These are phyloP conservation scores for Hypocreales sp. DNA, from an alignment of 2,329 filamentous ascomycete species.

Conservation along the genomic window DNA sequence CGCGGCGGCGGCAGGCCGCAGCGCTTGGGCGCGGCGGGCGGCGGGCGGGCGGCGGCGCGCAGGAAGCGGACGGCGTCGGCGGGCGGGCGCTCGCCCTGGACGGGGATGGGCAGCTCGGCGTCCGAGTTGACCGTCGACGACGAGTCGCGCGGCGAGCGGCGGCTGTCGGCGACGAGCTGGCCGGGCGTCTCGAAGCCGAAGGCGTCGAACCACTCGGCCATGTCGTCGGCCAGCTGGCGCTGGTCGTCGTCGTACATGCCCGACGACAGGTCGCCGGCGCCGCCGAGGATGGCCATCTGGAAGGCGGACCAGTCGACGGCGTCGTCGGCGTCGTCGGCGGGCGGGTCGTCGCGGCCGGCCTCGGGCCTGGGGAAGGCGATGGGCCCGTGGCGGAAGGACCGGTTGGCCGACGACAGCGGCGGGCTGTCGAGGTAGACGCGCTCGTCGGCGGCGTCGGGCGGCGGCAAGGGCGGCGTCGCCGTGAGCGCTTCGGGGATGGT, in stretches of 20 bases:
- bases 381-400: slow-evolving; percentile 36
- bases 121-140: slow-evolving; percentile 15
- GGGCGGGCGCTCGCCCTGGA: slow-evolving; percentile 12
- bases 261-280: slow-evolving; percentile 33
- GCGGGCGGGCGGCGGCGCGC: too few species aligned
- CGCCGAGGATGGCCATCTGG: slow-evolving; percentile 47
- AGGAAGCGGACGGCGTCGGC: too few species aligned
- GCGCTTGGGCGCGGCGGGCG: not conserved
- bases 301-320: slow-evolving; percentile 48
- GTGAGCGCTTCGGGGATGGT: slow-evolving; percentile 10
- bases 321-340: slow-evolving; percentile 23
- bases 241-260: slow-evolving; percentile 29
- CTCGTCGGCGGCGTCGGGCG: slow-evolving; percentile 15
- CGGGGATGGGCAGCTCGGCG: slow-evolving; percentile 21
- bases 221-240: slow-evolving; percentile 21
- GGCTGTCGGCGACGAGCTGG: slow-evolving; percentile 17
- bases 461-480: not conserved
- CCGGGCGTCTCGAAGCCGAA: slow-evolving; percentile 31
- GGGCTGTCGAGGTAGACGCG: slow-evolving; percentile 33
- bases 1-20: slow-evolving; percentile 23
- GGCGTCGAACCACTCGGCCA: slow-evolving; percentile 34
- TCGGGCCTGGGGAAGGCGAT: slow-evolving; percentile 35
- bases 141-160: slow-evolving; percentile 10
- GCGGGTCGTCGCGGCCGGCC: slow-evolving; percentile 12
- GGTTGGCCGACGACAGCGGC: slow-evolving; percentile 30